These are phyloP conservation scores for Phaeotremella skinneri DNA, from an alignment of 768 basidiomycete genomes.

Conservation along the genomic window DNA sequence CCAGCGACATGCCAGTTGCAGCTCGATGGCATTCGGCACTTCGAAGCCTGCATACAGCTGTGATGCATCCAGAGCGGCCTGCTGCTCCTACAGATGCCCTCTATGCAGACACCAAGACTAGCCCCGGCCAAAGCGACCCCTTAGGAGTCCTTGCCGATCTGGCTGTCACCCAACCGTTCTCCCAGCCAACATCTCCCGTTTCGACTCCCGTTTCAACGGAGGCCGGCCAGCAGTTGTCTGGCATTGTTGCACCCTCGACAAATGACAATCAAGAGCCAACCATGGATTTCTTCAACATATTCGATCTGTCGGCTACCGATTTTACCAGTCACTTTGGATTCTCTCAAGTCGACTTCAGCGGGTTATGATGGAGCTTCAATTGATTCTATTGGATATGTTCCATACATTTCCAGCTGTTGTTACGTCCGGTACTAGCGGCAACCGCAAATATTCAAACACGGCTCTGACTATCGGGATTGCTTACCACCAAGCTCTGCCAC, in stretches of 20 bases:
- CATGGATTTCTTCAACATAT: neutral
- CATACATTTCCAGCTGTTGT: no score
- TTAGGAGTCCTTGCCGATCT: neutral
- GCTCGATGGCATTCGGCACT: neutral
- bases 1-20: neutral
- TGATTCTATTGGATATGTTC: no score
- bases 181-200: neutral
- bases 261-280: no score
- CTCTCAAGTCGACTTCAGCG: neutral
- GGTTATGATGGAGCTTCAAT: no score
- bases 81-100: neutral
- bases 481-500: no score
- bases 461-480: no score
- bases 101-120: neutral
- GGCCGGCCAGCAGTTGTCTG: no score
- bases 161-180: neutral
- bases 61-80: neutral
- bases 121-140: neutral
- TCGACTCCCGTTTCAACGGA: no score
- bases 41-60: neutral
- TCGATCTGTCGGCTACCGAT: neutral
- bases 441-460: no score
- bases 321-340: neutral
- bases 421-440: no score
- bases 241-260: no score